Conservation (phyloP, 768 basidiomycete genomes). For the Obba rivulosa region DNA sequence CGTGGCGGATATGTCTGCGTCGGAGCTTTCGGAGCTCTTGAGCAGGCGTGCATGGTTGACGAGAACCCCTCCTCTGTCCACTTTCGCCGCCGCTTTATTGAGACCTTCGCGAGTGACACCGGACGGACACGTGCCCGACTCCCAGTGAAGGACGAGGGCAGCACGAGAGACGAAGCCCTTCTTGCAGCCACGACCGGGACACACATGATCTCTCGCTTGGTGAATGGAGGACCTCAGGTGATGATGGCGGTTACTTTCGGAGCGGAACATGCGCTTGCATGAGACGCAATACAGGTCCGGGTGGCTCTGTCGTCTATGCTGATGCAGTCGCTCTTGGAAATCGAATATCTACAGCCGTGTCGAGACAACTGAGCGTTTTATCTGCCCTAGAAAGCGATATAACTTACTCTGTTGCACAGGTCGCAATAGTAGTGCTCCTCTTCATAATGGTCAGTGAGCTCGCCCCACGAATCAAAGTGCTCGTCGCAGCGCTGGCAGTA, state of each 20-base stretch:
- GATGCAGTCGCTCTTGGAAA: neutral
- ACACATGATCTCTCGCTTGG: conserved; percentile 29
- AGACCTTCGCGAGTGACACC: conserved; percentile 35
- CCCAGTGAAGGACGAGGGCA: conserved; percentile 58
- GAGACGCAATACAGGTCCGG: conserved; percentile 33
- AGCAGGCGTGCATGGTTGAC: conserved; percentile 53
- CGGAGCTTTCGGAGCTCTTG: conserved; percentile 21
- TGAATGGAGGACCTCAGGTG: conserved; percentile 55
- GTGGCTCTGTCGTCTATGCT: too few species aligned
- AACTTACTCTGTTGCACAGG: conserved; percentile 26
- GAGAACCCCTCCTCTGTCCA: conserved; percentile 45
- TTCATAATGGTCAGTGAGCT: conserved; percentile 37
- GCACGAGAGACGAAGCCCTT: conserved; percentile 45
- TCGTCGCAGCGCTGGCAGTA: conserved; percentile 49
- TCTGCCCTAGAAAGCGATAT: too few species aligned
- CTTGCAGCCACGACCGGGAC: conserved; percentile 39
- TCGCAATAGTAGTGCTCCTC: conserved; percentile 38
- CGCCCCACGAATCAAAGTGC: conserved; percentile 31
- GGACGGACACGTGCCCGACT: conserved; percentile 52
- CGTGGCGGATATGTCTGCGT: conserved; percentile 22
- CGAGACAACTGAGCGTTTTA: too few species aligned
- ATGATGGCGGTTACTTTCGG: conserved; percentile 32
- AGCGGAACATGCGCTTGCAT: conserved; percentile 41
- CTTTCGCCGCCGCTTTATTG: conserved; percentile 34
- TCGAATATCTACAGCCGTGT: neutral